Evolutionary conservation across 2,329 filamentous ascomycete species (phyloP).

Genomic region (Didymella sp.): DNA sequence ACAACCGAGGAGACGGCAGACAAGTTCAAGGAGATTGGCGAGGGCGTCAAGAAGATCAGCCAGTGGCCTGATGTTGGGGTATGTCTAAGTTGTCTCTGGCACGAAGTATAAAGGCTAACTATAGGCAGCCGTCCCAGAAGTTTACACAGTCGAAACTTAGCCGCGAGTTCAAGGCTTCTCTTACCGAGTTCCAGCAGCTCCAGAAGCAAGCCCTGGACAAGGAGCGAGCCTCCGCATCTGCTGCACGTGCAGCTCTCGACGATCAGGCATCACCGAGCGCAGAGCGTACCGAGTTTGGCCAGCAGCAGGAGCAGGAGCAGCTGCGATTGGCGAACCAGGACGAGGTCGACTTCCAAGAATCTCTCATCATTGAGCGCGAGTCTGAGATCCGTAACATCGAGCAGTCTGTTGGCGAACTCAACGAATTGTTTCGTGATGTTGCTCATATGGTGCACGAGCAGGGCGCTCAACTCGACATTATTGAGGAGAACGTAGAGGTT

Average conservation of each 20-base stretch:
- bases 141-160: constrained; percentile 96
- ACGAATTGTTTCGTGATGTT: constrained; percentile 97
- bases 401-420: constrained; percentile 92
- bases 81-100: constrained; percentile 56
- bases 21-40: constrained; percentile 88
- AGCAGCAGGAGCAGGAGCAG: constrained; percentile 70
- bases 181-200: constrained; percentile 91
- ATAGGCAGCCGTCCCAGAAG: constrained; percentile 81
- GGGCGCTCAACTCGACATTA: constrained; percentile 85
- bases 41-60: constrained; percentile 91
- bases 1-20: constrained; percentile 84
- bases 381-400: constrained; percentile 97
- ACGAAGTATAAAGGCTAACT: constrained; percentile 27
- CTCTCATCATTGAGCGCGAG: constrained; percentile 93
- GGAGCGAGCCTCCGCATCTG: constrained; percentile 83
- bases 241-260: constrained; percentile 81
- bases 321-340: constrained; percentile 85
- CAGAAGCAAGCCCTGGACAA: constrained; percentile 91
- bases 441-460: constrained; percentile 96
- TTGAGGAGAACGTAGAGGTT: constrained; percentile 85
- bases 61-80: constrained; percentile 73
- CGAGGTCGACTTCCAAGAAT: constrained; percentile 97
- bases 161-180: constrained; percentile 86
- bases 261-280: constrained; percentile 55
- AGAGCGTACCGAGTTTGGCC: constrained; percentile 54